Base-by-base conservation (phyloP, 495 filamentous ascomycete genomes). In the Aspergillus saccharolyticus region DNA sequence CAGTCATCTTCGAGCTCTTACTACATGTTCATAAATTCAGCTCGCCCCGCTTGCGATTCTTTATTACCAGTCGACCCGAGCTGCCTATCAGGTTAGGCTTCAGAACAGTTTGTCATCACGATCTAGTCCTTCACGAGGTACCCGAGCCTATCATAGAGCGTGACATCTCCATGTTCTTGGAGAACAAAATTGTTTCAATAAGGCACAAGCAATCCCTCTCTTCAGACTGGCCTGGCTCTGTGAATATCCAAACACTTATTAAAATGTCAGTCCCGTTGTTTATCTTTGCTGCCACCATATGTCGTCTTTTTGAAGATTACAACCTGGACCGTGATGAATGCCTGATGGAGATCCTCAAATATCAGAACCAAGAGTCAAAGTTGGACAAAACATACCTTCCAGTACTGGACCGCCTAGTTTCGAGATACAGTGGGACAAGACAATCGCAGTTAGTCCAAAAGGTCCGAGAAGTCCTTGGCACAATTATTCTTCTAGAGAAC, bases 401-500 rank as follows among this genome's bases (percentile, higher is more conserved):
- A 21, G 54, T 70, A 20, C 42, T 44, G 21, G 30, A 54, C 25
- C 18, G 49, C 2, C 19, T 48, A 15, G 19, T 22, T 10, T 1
- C 45, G 4, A 24, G 16, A 22, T n/a, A 56, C 20, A 21, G 60
- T 42, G 48, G 33, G 47, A 63, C 21, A 42, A 43, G 39, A 17
- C 12, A 22, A 42, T 12, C 25, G 39, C n/a, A 12, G 42, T 2
- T 42, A 48, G 42, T 50, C 57, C 2, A 19, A 33, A 19, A 66
- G 19, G 59, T 63, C 51, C 62, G 52, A 44, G 52, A 25, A 6
- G 44, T 71, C 1, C n/a, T 71, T 2, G 63, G 68, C 4, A 45
- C 43, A 14, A 66, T 70, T 20, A 62, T 69, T 45, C 47, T 70
- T 25, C 56, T 68, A 39, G 64, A 57, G 24, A 9, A 4, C 9